These are phyloP conservation scores for Aspergillus saccharolyticus DNA, from an alignment of 495 filamentous ascomycete species.

Conservation along the genomic window DNA sequence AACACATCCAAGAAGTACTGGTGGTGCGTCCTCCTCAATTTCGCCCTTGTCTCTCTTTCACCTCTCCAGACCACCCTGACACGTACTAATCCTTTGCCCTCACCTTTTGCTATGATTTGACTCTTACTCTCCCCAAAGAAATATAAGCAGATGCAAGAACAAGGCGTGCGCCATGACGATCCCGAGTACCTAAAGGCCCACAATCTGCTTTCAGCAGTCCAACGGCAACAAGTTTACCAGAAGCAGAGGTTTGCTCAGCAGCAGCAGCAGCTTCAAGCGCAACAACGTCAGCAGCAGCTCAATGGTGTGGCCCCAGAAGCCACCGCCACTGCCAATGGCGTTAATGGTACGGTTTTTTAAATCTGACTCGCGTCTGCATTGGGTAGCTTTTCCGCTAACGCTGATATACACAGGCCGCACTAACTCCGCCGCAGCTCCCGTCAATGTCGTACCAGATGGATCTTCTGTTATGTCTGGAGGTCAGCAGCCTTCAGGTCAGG, in stretches of 20 bases:
- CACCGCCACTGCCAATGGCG: conserved; percentile 38
- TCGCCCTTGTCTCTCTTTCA: conserved; percentile 9
- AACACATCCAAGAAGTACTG: conserved; percentile 58
- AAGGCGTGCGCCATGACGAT: conserved; percentile 66
- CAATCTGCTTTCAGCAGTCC: conserved; percentile 58
- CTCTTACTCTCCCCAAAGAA: conserved; percentile 47
- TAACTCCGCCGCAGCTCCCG: conserved; percentile 44
- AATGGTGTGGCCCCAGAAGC: conserved; percentile 36
- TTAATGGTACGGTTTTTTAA: conserved; percentile 40
- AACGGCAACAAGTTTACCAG: conserved; percentile 52
- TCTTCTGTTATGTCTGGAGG: conserved; percentile 19
- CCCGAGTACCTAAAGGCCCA: conserved; percentile 76
- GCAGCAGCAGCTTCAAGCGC: conserved; percentile 45
- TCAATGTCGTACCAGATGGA: conserved; percentile 27
- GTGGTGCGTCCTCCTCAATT: conserved; percentile 38
- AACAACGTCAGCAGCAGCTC: conserved; percentile 44
- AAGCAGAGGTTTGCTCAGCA: conserved; percentile 41
- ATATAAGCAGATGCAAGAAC: conserved; percentile 73
- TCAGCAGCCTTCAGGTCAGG: conserved; percentile 26
- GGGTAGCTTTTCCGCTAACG: conserved; percentile 6
- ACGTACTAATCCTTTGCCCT: not conserved
- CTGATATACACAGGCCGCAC: conserved; percentile 25
- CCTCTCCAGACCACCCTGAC: not conserved
- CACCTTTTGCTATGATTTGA: not conserved
- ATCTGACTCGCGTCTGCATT: not conserved